Base-by-base conservation (phyloP, 1,284 basidiomycete genomes). In the Cerrena zonata region DNA sequence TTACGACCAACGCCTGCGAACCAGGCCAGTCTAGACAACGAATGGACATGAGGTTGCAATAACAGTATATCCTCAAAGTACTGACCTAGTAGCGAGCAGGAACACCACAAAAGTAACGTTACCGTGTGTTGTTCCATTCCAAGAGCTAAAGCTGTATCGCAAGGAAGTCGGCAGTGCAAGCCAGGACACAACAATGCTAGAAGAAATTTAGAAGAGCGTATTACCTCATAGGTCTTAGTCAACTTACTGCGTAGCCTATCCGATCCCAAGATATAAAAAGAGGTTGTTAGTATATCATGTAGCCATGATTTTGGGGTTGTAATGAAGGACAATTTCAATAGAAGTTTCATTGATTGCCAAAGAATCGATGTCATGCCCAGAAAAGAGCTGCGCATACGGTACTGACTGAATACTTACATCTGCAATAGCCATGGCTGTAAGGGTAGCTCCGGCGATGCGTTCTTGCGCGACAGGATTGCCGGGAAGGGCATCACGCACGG, bases 61-160 rank as follows among this genome's bases (percentile, higher is more conserved):
- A 10, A 7, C 19, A 23, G 36, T 12, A 25, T n/a, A 51, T 25
- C 30, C 48, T 4, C n/a, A 24, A 46, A 30, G 38, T 26, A 59
- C 68, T 47, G 60, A 84, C 85, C 86, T 77, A 54, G 72, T 72
- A 27, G 69, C 51, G 47, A 83, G 73, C 42, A 89, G 70, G 38
- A 83, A 67, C 30, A 82, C 53, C 19, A 79, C 76, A 51, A 79
- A 70, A 2, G 84, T 81, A 60, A 89, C 82, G 61, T 88, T 90
- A 26, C 86, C 87, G 57, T 89, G 86, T 0, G 81, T 86, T 70
- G 79, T 83, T 15, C 73, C 62, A 64, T 89, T 89, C 87, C 86
- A 90, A 12, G 62, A 58, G 10, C 61, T 59, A 39, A 77, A 69
- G 24, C 68, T 68, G 54, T 74, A 80, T 46, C 74, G 75, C 53